Base-by-base conservation (phyloP, 306 rosid genomes). In the Ammopiptanthus mongolicus region DNA sequence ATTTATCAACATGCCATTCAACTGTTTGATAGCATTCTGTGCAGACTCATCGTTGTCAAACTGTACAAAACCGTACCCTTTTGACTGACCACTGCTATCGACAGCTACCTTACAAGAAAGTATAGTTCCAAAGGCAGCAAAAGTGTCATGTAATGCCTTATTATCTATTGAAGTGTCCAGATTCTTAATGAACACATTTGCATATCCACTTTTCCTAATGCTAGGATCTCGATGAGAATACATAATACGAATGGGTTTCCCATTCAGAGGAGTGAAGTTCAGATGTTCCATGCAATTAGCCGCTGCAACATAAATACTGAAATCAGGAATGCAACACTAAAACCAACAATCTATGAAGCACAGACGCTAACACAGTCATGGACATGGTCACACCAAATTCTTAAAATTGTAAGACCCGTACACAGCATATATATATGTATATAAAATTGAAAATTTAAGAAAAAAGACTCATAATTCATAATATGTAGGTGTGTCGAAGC, bases 211-310 rank as follows among this genome's bases (percentile, higher is more conserved):
- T 13, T 44, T 12, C 17, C 50, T 12, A 14, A 44, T 44, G 15
- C 50, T 44, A 44, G 50, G 50, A 44, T 44, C 50, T 13, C 50
- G 13, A 13, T 44, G 50, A 44, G 50, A 44, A 44, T 44, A 44
- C 50, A 44, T 44, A 4, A 44, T 44, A 12, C 50, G 15, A 44
- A 44, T 44, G 17, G 50, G 50, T 44, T 44, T 44, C 17, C 15
- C 15, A 13, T 44, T 44, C 50, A 44, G 5, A 0, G 50, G 14
- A 44, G 50, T 44, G 50, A 44, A 44, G 15, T 44, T 44, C 13
- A 44, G 50, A 41, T 41, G 29, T 14, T 86, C 95, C 84, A 87
- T 50, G 6, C 95, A 91, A 60, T 22, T 83, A n/a, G 86, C 75
- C 55, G 96, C 98, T 88, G 88, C 82, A 74, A 84, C 14, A 57